Conservation (phyloP, 371 early-diverging fungal species). For the Mortierella polycephala region DNA sequence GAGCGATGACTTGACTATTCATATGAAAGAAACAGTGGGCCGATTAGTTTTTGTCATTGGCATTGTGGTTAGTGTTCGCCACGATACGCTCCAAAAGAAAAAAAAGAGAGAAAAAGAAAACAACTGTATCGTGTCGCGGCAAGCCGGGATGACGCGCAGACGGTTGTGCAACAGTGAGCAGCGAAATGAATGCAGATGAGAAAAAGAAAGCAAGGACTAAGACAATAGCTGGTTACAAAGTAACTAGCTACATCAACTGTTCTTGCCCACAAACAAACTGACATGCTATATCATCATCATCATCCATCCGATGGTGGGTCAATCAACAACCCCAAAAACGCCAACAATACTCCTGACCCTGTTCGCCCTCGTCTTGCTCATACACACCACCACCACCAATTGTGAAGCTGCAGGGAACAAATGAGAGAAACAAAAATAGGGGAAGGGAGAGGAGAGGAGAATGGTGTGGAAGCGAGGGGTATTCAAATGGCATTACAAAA, state of each 20-base stretch:
- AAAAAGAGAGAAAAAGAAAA: not conserved
- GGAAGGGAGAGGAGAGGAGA: not conserved
- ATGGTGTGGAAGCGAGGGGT: slow-evolving; percentile 1
- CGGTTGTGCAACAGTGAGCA: no score
- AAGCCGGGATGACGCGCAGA: no score
- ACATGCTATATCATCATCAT: no score
- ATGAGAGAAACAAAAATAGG: not conserved
- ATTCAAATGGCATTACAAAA: not conserved
- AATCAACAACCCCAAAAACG: not conserved
- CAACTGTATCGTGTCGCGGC: no score
- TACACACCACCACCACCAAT: not conserved
- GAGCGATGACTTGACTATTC: slow-evolving; percentile 34
- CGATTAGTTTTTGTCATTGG: not conserved
- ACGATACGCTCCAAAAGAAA: not conserved
- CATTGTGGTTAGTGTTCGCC: no score
- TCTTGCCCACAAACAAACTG: no score
- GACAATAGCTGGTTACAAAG: no score
- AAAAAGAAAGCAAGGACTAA: no score
- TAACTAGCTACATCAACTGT: no score
- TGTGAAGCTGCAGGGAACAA: no score
- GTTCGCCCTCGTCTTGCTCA: not conserved
- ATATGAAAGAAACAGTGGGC: slow-evolving; percentile 6
- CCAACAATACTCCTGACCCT: not conserved
- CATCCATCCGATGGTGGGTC: not conserved
- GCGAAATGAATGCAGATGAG: no score